Base-by-base conservation (phyloP, 208 protist genomes). In the Acanthamoeba royreba region DNA sequence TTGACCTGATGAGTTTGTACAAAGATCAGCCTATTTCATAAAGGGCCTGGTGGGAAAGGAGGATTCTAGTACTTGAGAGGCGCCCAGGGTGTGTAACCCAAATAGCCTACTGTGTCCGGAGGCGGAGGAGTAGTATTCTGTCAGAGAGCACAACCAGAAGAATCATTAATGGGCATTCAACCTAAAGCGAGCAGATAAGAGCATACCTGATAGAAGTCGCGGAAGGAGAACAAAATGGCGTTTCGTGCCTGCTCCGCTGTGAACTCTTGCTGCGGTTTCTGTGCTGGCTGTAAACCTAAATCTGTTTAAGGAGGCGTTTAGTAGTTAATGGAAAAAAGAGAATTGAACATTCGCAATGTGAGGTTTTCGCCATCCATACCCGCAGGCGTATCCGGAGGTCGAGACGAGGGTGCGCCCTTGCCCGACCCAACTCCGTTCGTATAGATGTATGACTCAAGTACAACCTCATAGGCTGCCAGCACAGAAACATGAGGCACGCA, bases 361-460 rank as follows among this genome's bases (percentile, higher is more conserved):
- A 52, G 22, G 38, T 22, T 22, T 61, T 17, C 19, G 52, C 19
- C 52, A 35, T 33, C 22, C 25, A 25, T 35, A 69, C 81, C 33
- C 2, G 45, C 19, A 4, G 31, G 31, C 19, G 28, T 38, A 52
- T 89, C 53, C 11, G 53, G 46, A 2, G 81, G 46, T 2, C 81
- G 49, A 8, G 81, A 58, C 22, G 8, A 19, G 33, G 49, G 49
- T 11, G 46, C 46, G 5, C n/a, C 19, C 25, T 86, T 55, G 77
- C 45, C 77, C n/a, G 77, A 55, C 3, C 43, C 11, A 31, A 19
- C 63, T 66, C 43, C 53, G n/a, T 46, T 91, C 8, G 85, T 42
- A 43, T 92, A 92, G 9, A 92, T 74, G 87, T 79, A 92, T 4
- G 61, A 81, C 35, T 92, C 87, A 31, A 92, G 61, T 61, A 92